Conservation (phyloP, 306 rosid species). For the Alnus rubra region DNA sequence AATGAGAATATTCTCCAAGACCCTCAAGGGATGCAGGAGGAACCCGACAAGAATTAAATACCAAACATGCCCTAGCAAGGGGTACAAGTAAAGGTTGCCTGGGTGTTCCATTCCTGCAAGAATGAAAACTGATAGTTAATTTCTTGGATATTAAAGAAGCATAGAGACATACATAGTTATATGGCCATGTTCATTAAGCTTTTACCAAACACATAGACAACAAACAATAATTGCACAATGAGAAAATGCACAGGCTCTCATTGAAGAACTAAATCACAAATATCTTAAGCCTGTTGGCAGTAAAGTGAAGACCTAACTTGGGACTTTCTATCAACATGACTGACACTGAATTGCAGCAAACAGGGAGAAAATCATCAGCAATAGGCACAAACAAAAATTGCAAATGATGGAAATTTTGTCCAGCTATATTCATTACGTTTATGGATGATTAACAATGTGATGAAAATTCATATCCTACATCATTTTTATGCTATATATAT, state of each 20-base stretch:
- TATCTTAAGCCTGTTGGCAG: background rate
- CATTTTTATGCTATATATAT: no score
- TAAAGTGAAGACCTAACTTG: background rate
- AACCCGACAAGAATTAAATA: slow-evolving; percentile 66
- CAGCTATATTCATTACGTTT: no score
- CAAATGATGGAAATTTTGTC: background rate
- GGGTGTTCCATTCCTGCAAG: slow-evolving; percentile 86
- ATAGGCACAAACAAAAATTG: background rate
- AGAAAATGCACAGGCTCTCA: background rate
- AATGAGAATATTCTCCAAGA: slow-evolving; percentile 82
- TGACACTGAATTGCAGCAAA: background rate
- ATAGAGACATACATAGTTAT: background rate
- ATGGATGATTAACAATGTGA: no score
- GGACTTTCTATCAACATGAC: background rate
- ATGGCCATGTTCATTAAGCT: background rate
- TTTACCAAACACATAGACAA: background rate
- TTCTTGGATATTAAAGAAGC: slow-evolving; percentile 17
- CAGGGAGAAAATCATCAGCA: background rate
- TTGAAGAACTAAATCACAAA: background rate
- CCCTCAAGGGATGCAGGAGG: slow-evolving; percentile 94
- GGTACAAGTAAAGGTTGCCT: slow-evolving; percentile 95
- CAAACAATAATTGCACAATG: background rate
- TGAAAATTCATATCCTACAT: background rate
- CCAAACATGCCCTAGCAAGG: slow-evolving; percentile 85
- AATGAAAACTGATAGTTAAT: slow-evolving; percentile 24